phyloP scores from a whole-genome alignment of 2,329 filamentous ascomycete genomes.

The Fusarium sp. region DNA sequence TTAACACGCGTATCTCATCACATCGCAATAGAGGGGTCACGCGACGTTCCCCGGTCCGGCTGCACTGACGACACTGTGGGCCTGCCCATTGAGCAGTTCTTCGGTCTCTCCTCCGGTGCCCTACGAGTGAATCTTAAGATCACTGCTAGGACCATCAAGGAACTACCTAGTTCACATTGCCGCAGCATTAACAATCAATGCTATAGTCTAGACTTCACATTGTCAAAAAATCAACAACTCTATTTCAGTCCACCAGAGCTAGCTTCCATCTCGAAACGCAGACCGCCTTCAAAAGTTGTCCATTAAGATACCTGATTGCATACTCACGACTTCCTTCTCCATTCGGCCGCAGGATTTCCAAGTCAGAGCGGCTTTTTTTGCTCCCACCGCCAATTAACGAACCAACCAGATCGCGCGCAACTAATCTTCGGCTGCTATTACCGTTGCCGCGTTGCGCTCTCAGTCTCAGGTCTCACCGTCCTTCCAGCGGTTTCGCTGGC shows the following conservation, averaged over 20 bases:
- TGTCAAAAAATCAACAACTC: constrained; percentile 6
- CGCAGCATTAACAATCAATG: constrained; percentile 40
- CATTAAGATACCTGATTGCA: constrained; percentile 28
- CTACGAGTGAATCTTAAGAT: constrained; percentile 19
- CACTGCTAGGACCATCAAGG: not conserved
- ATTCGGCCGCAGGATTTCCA: constrained; percentile 30
- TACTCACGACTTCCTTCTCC: constrained; percentile 21
- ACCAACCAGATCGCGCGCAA: constrained; percentile 33
- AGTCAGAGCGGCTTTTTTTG: constrained; percentile 28
- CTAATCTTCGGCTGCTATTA: constrained; percentile 23
- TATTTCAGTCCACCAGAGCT: constrained; percentile 9
- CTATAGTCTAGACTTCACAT: constrained; percentile 27
- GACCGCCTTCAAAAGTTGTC: constrained; percentile 27
- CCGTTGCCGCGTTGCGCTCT: constrained; percentile 18
- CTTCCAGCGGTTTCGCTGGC: constrained; percentile 24
- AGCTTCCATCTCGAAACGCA: not conserved
- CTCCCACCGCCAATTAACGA: constrained; percentile 34
- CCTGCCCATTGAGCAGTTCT: constrained; percentile 1
- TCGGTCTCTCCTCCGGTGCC: constrained; percentile 6
- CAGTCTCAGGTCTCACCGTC: constrained; percentile 22
- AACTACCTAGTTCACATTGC: constrained; percentile 25
- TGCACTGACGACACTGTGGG: constrained; percentile 30
- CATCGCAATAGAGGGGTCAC: constrained; percentile 15
- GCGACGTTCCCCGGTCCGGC: constrained; percentile 27
- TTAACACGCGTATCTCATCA: constrained; percentile 13